A percentile compares a stretch with the other conserved stretches of the same genome.
These are phyloP conservation scores for Pseudopediastrum boryanum DNA, from an alignment of 139 green algal genomes.

Conservation along the genomic window DNA sequence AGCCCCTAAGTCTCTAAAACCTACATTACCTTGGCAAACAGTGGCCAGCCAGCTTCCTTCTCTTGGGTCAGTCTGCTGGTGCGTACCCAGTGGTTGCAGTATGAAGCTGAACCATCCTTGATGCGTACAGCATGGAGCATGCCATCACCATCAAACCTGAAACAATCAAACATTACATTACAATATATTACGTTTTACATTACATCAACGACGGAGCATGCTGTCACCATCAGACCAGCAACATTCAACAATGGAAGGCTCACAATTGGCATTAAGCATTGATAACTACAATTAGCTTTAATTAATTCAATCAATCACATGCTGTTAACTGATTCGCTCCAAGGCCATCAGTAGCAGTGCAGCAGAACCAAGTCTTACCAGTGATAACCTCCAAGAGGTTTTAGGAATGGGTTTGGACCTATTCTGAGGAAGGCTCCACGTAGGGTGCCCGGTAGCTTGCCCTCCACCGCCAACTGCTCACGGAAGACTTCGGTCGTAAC, in stretches of 20 bases:
- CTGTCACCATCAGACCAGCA: background rate
- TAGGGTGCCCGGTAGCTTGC: constrained; percentile 29
- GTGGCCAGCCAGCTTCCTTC: constrained; percentile 41
- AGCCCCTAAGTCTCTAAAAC: background rate
- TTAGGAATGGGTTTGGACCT: constrained; percentile 43
- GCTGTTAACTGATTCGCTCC: background rate
- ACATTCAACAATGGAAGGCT: background rate
- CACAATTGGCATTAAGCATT: background rate
- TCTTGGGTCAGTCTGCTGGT: constrained; percentile 41
- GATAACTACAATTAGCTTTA: background rate
- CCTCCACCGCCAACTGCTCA: constrained; percentile 25
- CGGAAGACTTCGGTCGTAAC: too few species aligned
- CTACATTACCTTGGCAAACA: constrained; percentile 9
- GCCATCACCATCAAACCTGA: constrained; percentile 81
- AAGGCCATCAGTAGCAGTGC: background rate
- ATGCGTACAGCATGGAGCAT: constrained; percentile 81
- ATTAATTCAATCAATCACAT: background rate
- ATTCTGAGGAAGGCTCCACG: constrained; percentile 40
- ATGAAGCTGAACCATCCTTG: constrained; percentile 59
- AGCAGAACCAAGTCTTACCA: constrained; percentile 6
- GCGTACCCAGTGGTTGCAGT: constrained; percentile 70
- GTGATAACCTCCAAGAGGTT: constrained; percentile 40
- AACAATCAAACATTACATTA: background rate
- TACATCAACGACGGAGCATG: too few species aligned
- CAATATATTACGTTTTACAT: background rate